These are phyloP conservation scores for Diaporthe destruens DNA, from an alignment of 2,329 filamentous ascomycete species.

Conservation along the genomic window DNA sequence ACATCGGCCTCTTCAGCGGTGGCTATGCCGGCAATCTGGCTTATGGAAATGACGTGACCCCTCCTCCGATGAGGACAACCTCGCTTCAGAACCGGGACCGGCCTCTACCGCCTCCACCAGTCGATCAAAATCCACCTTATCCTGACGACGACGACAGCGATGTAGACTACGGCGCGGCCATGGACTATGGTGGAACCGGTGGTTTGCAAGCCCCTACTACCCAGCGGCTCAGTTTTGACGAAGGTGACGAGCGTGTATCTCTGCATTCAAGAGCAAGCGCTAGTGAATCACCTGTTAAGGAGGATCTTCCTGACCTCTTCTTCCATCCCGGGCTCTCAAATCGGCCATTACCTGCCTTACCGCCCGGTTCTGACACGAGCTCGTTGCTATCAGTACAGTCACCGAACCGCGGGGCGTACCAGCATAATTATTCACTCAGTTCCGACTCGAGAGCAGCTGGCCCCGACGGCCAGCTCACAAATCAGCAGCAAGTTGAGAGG, in stretches of 20 bases:
- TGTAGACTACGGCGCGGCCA: slow-evolving; percentile 64
- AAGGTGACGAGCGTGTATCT: slow-evolving; percentile 83
- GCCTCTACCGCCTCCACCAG: slow-evolving; percentile 50
- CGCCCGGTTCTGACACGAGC: slow-evolving; percentile 72
- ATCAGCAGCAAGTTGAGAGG: slow-evolving; percentile 68
- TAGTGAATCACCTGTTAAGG: slow-evolving; percentile 75
- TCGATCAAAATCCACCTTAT: slow-evolving; percentile 52
- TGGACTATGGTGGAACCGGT: slow-evolving; percentile 92
- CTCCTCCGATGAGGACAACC: slow-evolving; percentile 53
- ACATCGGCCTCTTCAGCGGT: slow-evolving; percentile 80
- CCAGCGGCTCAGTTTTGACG: slow-evolving; percentile 88
- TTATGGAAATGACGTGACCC: slow-evolving; percentile 63
- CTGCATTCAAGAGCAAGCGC: slow-evolving; percentile 68
- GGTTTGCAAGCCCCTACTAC: slow-evolving; percentile 82
- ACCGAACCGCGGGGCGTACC: slow-evolving; percentile 59
- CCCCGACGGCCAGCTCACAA: slow-evolving; percentile 61
- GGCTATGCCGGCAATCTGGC: slow-evolving; percentile 70
- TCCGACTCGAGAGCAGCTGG: slow-evolving; percentile 59
- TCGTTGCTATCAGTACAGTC: slow-evolving; percentile 63
- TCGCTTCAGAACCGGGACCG: slow-evolving; percentile 38
- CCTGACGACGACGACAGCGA: slow-evolving; percentile 64
- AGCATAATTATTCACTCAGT: slow-evolving; percentile 64
- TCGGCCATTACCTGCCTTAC: slow-evolving; percentile 74
- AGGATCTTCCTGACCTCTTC: slow-evolving; percentile 90
- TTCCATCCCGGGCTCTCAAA: slow-evolving; percentile 85